Evolutionary conservation across 2,329 filamentous ascomycete genomes (phyloP), one percentile per base, ranked within the genome.

Genomic region (Aspergillus luchuensis): DNA sequence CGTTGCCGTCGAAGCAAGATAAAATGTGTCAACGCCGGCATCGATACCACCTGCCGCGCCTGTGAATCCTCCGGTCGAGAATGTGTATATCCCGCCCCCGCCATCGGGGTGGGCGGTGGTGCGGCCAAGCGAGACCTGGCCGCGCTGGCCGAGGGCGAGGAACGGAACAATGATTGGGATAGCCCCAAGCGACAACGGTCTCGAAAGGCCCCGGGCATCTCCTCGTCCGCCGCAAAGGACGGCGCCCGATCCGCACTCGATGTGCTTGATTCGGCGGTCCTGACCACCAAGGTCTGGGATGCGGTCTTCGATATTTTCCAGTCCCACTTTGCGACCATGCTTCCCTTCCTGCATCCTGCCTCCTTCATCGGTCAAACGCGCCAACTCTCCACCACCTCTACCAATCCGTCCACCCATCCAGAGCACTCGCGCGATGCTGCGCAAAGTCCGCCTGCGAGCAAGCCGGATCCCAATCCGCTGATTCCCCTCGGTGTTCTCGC

Each of bases 21-120:
- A 73, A 94, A 94, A 77, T 96, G 91, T 79, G 87, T 91, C 75
- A 95, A 95, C 77, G 84, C 85, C 67, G 90, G 90, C 62, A 85
- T 88, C 59, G 85, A 85, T 63, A 88, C 87, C 15, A 86, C 85
- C 15, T 96, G 91, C 79, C 87, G 90, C 63, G 87, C 87, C 11
- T 96, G 91, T 73, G 85, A 89, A 71, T 87, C 87, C 61, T 86
- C 86, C 54, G 87, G 88, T 48, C 85, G 90, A 71, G 85, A 91
- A 61, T 95, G 91, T 72, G 84, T 85, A 63, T 92, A 92, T 74
- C 89, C 90, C 8, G 72, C 76, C 28, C 77, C 77, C 2, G 76
- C 76, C 30, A 71, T 76, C 55, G 75, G 75, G 11, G 71, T 73
- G 10, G 72, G 69, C 48, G 72, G 69, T 36, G 66, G 58, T 19